phyloP scores from a whole-genome alignment of 2,329 filamentous ascomycete species.

The Onygena corvina region DNA sequence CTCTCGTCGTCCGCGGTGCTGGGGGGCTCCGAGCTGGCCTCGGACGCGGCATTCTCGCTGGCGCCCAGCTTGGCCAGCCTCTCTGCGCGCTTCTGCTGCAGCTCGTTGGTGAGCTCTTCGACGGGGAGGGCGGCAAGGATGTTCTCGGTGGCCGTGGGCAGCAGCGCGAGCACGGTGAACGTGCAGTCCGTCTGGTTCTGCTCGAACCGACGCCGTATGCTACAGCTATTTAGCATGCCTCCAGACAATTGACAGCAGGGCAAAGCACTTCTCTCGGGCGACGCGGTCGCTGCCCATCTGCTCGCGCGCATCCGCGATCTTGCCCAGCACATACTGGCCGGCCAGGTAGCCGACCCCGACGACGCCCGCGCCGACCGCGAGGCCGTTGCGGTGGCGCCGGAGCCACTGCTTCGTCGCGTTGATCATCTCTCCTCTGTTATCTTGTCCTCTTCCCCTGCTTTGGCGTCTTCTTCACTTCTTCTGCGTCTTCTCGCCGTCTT shows the following conservation, averaged over 20 bases:
- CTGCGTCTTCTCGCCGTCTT: too few relatives aligned
- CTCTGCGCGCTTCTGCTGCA: conserved; percentile 83
- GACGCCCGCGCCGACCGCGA: conserved; percentile 78
- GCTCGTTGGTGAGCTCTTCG: conserved; percentile 81
- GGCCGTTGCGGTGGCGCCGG: conserved; percentile 75
- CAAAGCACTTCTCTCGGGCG: conserved; percentile 88
- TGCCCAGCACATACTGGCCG: conserved; percentile 81
- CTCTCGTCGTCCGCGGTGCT: conserved; percentile 78
- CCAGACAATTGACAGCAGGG: not conserved
- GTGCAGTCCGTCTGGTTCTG: conserved; percentile 99
- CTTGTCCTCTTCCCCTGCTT: too few relatives aligned
- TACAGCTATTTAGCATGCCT: conserved; percentile 29
- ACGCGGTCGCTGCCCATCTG: conserved; percentile 94
- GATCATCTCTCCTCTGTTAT: conserved; percentile 44
- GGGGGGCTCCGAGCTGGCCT: conserved; percentile 45
- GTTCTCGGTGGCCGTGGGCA: conserved; percentile 83
- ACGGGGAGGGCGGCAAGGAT: conserved; percentile 80
- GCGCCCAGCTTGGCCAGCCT: conserved; percentile 44
- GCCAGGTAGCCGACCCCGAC: conserved; percentile 83
- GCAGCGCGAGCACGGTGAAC: conserved; percentile 88
- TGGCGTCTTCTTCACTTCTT: too few relatives aligned
- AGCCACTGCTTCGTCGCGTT: conserved; percentile 77
- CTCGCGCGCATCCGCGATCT: conserved; percentile 85
- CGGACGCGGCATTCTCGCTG: conserved; percentile 47
- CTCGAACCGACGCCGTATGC: conserved; percentile 87